phyloP scores from a whole-genome alignment of 1,284 basidiomycete species.

The Ceratorhiza oryzae-sativae region DNA sequence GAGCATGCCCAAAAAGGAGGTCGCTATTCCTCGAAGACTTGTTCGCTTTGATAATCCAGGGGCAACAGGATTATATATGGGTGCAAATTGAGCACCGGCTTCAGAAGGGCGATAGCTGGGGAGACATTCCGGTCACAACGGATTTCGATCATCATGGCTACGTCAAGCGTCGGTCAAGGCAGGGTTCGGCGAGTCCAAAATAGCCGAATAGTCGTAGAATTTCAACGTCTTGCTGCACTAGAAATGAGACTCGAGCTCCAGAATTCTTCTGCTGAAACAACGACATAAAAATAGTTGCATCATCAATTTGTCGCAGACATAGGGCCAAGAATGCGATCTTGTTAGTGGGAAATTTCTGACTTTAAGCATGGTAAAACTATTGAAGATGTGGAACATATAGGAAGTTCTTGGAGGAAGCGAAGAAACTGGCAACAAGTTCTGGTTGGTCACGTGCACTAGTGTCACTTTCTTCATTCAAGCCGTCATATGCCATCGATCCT shows the following conservation, averaged over 20 bases:
- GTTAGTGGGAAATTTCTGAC: no score
- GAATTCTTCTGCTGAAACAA: background rate
- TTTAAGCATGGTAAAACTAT: no score
- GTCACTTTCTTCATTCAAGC: background rate
- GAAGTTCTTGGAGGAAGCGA: no score
- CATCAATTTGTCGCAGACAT: background rate
- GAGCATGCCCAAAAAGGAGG: background rate
- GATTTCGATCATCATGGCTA: background rate
- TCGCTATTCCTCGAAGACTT: background rate
- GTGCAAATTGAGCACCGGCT: background rate
- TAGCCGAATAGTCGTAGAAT: background rate
- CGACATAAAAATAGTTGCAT: background rate
- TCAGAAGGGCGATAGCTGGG: background rate
- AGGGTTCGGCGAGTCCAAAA: background rate
- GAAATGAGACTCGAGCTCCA: background rate
- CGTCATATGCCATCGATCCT: conserved; percentile 21
- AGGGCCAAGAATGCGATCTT: no score
- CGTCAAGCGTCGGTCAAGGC: background rate
- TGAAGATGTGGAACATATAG: background rate
- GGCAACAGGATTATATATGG: background rate
- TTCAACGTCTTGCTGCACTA: background rate
- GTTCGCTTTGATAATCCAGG: background rate
- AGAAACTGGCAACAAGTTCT: background rate
- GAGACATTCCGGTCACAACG: background rate
- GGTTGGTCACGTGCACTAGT: conserved; percentile 12